Evolutionary conservation across 345 rosid species (phyloP), one percentile per base, ranked within the genome.

Genomic region (Barbarea vulgaris): DNA sequence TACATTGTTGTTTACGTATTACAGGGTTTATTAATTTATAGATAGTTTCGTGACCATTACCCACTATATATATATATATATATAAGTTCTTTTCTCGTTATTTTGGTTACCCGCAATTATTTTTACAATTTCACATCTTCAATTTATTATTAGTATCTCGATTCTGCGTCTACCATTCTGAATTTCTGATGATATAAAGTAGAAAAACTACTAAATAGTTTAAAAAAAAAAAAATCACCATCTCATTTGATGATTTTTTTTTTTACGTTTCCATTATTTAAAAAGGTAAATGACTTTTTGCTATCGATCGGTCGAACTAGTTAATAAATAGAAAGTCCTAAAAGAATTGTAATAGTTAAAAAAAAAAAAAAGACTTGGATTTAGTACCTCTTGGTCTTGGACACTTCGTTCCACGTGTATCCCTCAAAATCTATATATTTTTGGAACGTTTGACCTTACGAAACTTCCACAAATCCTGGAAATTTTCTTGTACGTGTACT

Each of bases 401-500:
- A 51, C 30, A 51, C 8, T 51, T 22, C 3, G 55, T 51, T 51
- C 55, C 55, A 19, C 15, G 55, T 21, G 54, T 19, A 19, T 50
- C 27, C 57, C 17, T 67, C 11, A 34, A 34, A 66, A 67, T 34
- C 33, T 10, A 50, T n/a, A 34, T 51, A 0, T 21, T 22, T 33
- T 67, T 9, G 22, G 37, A 36, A 36, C 11, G 36, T 48, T 18
- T 18, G 28, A 62, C 22, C 28, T 42, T 1, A 44, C 15, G 59
- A 66, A 66, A 74, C 44, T 27, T 75, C 79, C 79, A 58, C 11
- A 50, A 56, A 58, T 57, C 53, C 44, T 67, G 73, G 73, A 75
- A 67, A 55, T 47, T 7, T 24, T 27, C 67, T 34, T 51, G 60
- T 59, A 48, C 60, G 52, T 75, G 79, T 75, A n/a, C n/a, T n/a